Conservation (phyloP, 2,329 filamentous ascomycete species). For the Xylaria hypoxylon region DNA sequence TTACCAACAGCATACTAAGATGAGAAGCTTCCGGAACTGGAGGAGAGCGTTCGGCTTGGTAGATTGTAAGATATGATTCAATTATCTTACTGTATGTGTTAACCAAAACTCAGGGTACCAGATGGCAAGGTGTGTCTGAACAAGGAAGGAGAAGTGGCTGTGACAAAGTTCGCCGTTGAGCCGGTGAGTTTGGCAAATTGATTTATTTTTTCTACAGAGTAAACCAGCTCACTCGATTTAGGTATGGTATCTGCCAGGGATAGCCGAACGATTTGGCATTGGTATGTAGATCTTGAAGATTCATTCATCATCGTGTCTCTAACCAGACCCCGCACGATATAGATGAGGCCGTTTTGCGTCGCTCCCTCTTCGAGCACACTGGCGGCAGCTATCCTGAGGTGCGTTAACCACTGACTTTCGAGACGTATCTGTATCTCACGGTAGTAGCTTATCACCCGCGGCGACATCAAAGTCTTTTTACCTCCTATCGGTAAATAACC, state of each 20-base stretch:
- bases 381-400: slow-evolving; percentile 94
- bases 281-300: slow-evolving; percentile 58
- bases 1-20: slow-evolving; percentile 33
- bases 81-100: slow-evolving; percentile 15
- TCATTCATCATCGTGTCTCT: background rate
- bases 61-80: slow-evolving; percentile 65
- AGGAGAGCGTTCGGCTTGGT: slow-evolving; percentile 84
- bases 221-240: slow-evolving; percentile 42
- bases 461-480: slow-evolving; percentile 94
- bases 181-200: slow-evolving; percentile 70
- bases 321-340: slow-evolving; percentile 24
- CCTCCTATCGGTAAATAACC: slow-evolving; percentile 83
- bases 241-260: slow-evolving; percentile 85
- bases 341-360: slow-evolving; percentile 87
- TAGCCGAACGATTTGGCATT: slow-evolving; percentile 93
- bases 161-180: slow-evolving; percentile 97
- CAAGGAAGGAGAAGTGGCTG: slow-evolving; percentile 84
- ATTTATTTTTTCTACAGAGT: background rate
- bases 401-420: slow-evolving; percentile 22
- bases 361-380: slow-evolving; percentile 93
- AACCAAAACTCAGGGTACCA: slow-evolving; percentile 58
- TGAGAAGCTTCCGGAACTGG: slow-evolving; percentile 82
- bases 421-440: slow-evolving; percentile 41
- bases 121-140: slow-evolving; percentile 95
- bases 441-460: slow-evolving; percentile 81